A percentile compares a stretch with the other conserved stretches of the same genome.
These are phyloP conservation scores for Fraxinus sp. DNA, from an alignment of 305 asterid species.

Conservation along the genomic window DNA sequence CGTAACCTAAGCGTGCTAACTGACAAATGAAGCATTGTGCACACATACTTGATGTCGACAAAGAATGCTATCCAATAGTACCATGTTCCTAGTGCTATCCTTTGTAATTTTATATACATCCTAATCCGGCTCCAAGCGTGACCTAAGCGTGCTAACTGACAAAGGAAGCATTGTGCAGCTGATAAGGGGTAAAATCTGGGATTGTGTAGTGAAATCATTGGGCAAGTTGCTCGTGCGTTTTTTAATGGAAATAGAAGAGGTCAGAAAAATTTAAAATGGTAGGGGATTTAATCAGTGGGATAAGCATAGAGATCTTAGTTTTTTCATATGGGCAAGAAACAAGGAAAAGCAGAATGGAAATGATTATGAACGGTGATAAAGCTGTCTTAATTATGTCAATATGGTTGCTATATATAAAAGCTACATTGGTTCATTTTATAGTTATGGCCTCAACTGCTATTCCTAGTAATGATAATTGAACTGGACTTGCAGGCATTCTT, in stretches of 20 bases:
- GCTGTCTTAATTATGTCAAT: neutral
- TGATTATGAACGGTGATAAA: neutral
- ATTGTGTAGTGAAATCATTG: neutral
- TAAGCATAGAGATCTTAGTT: conserved; percentile 24
- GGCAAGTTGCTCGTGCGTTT: neutral
- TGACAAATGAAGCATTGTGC: neutral
- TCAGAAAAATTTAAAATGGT: neutral
- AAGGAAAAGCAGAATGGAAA: neutral
- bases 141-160: neutral
- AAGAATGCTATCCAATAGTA: too few relatives aligned
- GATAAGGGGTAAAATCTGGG: neutral
- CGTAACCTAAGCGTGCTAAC: neutral
- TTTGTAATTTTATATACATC: neutral
- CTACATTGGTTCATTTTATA: neutral
- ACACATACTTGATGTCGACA: too few relatives aligned
- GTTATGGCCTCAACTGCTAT: neutral
- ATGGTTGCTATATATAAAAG: neutral
- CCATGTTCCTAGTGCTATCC: too few relatives aligned
- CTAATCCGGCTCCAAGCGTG: neutral
- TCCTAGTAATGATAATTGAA: neutral
- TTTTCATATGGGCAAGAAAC: neutral
- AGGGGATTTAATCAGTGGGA: conserved; percentile 46
- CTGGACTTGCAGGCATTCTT: conserved; percentile 67
- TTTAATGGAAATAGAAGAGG: neutral
- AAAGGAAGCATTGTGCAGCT: neutral